Evolutionary conservation across 1,284 basidiomycete species (phyloP), one percentile per base, ranked within the genome.

Genomic region (Leccinum variabile): DNA sequence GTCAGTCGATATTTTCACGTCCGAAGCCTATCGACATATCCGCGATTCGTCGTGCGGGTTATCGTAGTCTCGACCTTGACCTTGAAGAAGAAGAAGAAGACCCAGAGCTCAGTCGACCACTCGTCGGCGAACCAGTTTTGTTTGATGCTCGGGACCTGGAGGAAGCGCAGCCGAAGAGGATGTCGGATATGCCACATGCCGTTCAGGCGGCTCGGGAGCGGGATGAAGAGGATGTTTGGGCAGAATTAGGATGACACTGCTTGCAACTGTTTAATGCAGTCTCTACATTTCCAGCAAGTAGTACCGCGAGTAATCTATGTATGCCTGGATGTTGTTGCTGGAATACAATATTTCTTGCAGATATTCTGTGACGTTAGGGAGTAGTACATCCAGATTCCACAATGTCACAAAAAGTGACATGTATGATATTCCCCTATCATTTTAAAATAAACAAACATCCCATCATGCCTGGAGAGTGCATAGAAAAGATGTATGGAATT

Each of bases 1-100:
- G 95, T 0, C 94, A 96, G 71, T 96, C 94, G 1, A 92, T 97
- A 69, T 94, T 97, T 76, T 89, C 93, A 25, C 87, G 90, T 56
- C 94, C 95, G 7, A 94, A 91, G 70, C 93, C 94, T 0, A 97
- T 98, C 71, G 95, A 97, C 74, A 88, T 97, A 76, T 80, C 87
- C 75, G 79, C 88, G 70, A 82, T 87, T 69, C 78, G 91, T 76
- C 78, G 86, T 74, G 80, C 90, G 70, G 84, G 92, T 68, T 84
- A 88, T 80, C 66, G 59, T 22, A 80, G 78, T 59, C 80, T 91
- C 59, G 91, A 93, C 73, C 80, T 90, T 61, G 90, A 90, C 68
- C 77, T 89, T 62, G 88, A 83, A 56, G 87, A 89, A 53, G 88
- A 89, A 53, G 88, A 89, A 44, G 70, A 73, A 14, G 81, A 70